Percentiles rank a stretch among this genome's conserved stretches.
These are phyloP conservation scores for Phytophthora pistaciae DNA, from an alignment of 352 stramenopile genomes.

Conservation along the genomic window DNA sequence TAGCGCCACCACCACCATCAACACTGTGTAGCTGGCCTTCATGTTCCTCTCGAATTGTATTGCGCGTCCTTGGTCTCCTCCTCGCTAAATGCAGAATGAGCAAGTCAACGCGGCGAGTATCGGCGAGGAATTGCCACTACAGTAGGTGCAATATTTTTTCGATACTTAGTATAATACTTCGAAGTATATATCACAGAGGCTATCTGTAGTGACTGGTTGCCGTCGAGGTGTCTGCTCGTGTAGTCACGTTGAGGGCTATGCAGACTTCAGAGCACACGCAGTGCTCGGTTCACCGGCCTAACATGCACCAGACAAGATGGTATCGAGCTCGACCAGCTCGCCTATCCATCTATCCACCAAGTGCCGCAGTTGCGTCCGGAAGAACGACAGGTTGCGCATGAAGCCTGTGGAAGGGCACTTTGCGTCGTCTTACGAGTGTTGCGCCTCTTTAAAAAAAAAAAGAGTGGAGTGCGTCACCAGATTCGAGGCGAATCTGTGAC, in stretches of 20 bases:
- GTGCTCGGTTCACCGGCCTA: not conserved
- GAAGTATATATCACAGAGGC: not conserved
- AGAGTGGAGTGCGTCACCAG: no score
- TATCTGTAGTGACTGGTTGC: not conserved
- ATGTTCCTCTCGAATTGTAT: conserved; percentile 2
- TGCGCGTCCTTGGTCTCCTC: not conserved
- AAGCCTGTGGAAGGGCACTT: no score
- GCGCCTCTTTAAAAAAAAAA: no score
- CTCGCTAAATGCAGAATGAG: conserved; percentile 24
- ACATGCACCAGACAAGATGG: no score
- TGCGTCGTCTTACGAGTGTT: no score
- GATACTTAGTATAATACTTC: no score
- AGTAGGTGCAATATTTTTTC: not conserved
- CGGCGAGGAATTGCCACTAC: not conserved
- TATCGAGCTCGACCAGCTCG: no score
- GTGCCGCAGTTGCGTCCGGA: no score
- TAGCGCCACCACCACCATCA: conserved; percentile 7
- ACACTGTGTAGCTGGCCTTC: conserved; percentile 14
- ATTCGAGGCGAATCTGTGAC: no score
- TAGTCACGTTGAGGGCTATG: conserved; percentile 12
- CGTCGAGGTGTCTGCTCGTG: conserved; percentile 3
- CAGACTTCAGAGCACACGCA: not conserved
- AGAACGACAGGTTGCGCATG: no score
- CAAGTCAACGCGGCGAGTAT: conserved; percentile 6
- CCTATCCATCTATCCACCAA: no score